Conservation (phyloP, 768 basidiomycete genomes). For the Pholiota molesta region DNA sequence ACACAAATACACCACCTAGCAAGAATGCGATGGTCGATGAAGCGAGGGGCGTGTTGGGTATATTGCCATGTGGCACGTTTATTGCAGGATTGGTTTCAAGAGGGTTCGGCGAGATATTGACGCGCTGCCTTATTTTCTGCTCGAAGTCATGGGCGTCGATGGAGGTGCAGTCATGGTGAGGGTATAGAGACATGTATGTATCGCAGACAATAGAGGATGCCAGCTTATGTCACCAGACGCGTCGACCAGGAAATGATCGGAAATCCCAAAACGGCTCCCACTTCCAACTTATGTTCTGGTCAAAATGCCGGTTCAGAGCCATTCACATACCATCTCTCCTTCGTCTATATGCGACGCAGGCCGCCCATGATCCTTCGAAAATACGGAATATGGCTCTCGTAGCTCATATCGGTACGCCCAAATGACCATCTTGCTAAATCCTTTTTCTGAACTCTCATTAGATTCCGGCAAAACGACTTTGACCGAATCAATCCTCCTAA, state of each 20-base stretch:
- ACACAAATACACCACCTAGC: slow-evolving; percentile 73
- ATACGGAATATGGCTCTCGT: slow-evolving; percentile 83
- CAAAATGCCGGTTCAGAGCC: slow-evolving; percentile 25
- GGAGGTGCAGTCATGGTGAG: slow-evolving; percentile 19
- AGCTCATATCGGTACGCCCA: slow-evolving; percentile 78
- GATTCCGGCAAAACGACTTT: slow-evolving; percentile 91
- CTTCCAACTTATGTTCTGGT: slow-evolving; percentile 22
- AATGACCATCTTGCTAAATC: neutral
- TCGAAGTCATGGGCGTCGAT: slow-evolving; percentile 26
- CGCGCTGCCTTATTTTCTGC: slow-evolving; percentile 45
- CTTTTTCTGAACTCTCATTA: slow-evolving; percentile 27
- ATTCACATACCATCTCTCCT: slow-evolving; percentile 5
- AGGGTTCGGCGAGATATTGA: slow-evolving; percentile 33
- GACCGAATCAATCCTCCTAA: slow-evolving; percentile 84
- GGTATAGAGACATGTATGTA: neutral
- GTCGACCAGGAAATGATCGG: neutral
- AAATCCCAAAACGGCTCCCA: neutral
- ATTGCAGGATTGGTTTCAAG: slow-evolving; percentile 58
- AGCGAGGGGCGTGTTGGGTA: slow-evolving; percentile 90
- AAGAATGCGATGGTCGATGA: slow-evolving; percentile 79
- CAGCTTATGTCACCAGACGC: neutral
- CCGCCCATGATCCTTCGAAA: slow-evolving; percentile 41
- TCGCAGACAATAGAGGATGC: neutral
- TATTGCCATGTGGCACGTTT: slow-evolving; percentile 48
- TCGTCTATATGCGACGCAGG: slow-evolving; percentile 33